These are phyloP conservation scores for Fusarium xyrophilum DNA, from an alignment of 2,329 filamentous ascomycete species.

Conservation along the genomic window DNA sequence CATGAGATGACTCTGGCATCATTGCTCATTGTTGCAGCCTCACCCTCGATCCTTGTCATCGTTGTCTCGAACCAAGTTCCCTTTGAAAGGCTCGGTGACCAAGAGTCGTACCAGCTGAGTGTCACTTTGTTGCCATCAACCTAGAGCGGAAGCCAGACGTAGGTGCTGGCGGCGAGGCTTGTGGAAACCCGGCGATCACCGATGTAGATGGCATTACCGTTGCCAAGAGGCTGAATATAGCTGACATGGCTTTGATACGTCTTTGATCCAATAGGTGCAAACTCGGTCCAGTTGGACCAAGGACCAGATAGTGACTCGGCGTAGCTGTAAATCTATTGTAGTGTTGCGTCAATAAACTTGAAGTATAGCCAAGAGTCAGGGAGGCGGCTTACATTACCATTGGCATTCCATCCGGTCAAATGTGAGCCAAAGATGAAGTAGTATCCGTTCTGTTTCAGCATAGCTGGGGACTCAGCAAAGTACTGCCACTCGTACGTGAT, in stretches of 20 bases:
- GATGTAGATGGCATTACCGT: constrained; percentile 62
- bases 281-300: constrained; percentile 67
- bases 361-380: fast-evolving
- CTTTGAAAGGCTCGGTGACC: constrained; percentile 55
- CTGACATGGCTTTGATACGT: constrained; percentile 69
- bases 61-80: constrained; percentile 54
- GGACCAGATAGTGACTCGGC: constrained; percentile 63
- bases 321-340: constrained; percentile 57
- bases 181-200: constrained; percentile 69
- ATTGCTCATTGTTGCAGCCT: constrained; percentile 53
- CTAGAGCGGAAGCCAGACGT: constrained; percentile 68
- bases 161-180: constrained; percentile 67
- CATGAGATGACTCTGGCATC: constrained; percentile 57
- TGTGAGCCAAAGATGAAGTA: constrained; percentile 72
- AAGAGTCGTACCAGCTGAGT: constrained; percentile 61
- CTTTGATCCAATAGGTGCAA: constrained; percentile 61
- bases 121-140: constrained; percentile 60
- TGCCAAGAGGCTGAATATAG: constrained; percentile 58
- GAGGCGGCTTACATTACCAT: constrained; percentile 61
- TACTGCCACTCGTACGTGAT: constrained; percentile 60
- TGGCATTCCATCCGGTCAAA: constrained; percentile 64
- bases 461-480: constrained; percentile 67
- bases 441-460: constrained; percentile 64
- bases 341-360: background rate
- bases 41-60: constrained; percentile 61